Percentiles rank a stretch among this genome's conserved stretches.
Conservation (phyloP, 2,329 filamentous ascomycete genomes). For the Metarhizium album region DNA sequence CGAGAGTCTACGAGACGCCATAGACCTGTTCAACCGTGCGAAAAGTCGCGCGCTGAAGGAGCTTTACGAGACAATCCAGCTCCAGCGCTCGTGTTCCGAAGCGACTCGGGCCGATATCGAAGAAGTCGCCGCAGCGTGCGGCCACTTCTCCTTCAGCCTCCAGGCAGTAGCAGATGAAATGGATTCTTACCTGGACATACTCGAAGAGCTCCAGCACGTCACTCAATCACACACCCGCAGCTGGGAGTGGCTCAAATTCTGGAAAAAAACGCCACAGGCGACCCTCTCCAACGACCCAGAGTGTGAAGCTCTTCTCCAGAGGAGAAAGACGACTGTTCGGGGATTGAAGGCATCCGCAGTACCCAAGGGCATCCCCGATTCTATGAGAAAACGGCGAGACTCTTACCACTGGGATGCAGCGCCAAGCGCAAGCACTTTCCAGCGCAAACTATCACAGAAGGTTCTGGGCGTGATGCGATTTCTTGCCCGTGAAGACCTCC, state of each 20-base stretch:
- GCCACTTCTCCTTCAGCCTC: constrained; percentile 88
- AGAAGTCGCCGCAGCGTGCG: constrained; percentile 94
- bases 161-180: constrained; percentile 88
- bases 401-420: constrained; percentile 47
- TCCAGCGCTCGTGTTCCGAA: constrained; percentile 56
- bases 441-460: constrained; percentile 34
- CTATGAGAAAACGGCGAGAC: constrained; percentile 41
- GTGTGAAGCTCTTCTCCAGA: constrained; percentile 27
- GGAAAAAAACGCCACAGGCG: constrained; percentile 33
- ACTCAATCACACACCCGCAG: constrained; percentile 50
- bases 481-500: constrained; percentile 44
- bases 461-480: constrained; percentile 36
- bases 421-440: constrained; percentile 32
- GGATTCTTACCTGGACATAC: constrained; percentile 66
- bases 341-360: constrained; percentile 39
- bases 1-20: constrained; percentile 68
- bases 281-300: constrained; percentile 28
- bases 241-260: constrained; percentile 84
- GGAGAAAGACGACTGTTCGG: constrained; percentile 29
- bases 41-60: constrained; percentile 65
- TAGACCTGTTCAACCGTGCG: constrained; percentile 66
- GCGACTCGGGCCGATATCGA: constrained; percentile 87
- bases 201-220: constrained; percentile 73
- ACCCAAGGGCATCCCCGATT: constrained; percentile 44
- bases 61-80: constrained; percentile 70